Conservation (phyloP, 108 stramenopile genomes). For the Craspedostauros australis region DNA sequence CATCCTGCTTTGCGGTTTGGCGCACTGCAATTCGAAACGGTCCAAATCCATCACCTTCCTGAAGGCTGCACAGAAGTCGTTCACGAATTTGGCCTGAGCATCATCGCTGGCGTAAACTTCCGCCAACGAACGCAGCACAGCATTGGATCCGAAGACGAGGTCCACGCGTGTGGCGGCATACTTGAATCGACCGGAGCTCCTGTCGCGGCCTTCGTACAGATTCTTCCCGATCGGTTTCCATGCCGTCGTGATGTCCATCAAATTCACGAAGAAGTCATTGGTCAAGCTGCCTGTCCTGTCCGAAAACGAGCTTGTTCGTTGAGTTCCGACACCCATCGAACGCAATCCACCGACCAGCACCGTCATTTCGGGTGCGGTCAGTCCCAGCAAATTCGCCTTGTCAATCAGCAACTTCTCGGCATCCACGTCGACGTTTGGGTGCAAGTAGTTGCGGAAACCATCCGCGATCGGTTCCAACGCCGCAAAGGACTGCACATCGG, state of each 20-base stretch:
- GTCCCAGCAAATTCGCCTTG: slow-evolving; percentile 46
- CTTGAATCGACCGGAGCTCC: slow-evolving; percentile 18
- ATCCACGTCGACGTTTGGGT: neutral
- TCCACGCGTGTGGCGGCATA: slow-evolving; percentile 56
- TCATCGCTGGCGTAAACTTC: slow-evolving; percentile 50
- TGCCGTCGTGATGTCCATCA: slow-evolving; percentile 41
- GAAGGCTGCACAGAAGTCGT: slow-evolving; percentile 55
- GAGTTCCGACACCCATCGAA: slow-evolving; percentile 31
- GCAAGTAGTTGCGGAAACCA: slow-evolving; percentile 66
- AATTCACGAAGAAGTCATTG: slow-evolving; percentile 63
- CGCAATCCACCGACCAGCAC: slow-evolving; percentile 67
- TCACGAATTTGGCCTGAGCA: slow-evolving; percentile 40
- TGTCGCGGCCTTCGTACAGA: slow-evolving; percentile 36
- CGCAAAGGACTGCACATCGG: slow-evolving; percentile 47
- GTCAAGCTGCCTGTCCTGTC: slow-evolving; percentile 35
- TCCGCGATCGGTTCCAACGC: slow-evolving; percentile 43
- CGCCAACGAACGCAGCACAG: slow-evolving; percentile 55
- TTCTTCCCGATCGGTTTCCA: slow-evolving; percentile 43
- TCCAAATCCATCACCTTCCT: slow-evolving; percentile 65
- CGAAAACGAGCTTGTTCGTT: slow-evolving; percentile 28
- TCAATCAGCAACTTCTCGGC: slow-evolving; percentile 52
- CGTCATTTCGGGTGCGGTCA: slow-evolving; percentile 63
- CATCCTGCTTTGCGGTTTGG: too few species aligned
- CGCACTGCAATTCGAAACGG: too few species aligned
- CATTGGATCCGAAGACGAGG: slow-evolving; percentile 59